These are phyloP conservation scores for Chamaenerion angustifolium DNA, from an alignment of 345 rosid species.

Conservation along the genomic window DNA sequence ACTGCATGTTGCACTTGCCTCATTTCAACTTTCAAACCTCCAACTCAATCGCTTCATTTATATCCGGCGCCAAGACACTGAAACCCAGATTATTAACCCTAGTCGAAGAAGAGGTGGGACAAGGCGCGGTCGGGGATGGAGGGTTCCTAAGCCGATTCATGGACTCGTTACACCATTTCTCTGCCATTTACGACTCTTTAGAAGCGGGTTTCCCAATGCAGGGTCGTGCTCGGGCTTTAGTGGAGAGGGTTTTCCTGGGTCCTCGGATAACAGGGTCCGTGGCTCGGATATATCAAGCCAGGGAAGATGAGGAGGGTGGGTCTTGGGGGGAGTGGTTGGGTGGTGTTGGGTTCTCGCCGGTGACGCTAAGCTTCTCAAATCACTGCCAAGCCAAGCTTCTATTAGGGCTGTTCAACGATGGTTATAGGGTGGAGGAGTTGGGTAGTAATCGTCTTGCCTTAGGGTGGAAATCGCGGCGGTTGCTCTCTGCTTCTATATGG, in stretches of 20 bases:
- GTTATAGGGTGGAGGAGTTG: constrained; percentile 58
- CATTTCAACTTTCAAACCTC: constrained; percentile 45
- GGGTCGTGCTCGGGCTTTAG: constrained; percentile 41
- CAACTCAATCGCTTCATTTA: constrained; percentile 44
- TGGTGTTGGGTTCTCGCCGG: constrained; percentile 28
- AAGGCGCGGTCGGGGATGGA: constrained; percentile 19
- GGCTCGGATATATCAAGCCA: constrained; percentile 26
- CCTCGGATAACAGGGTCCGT: constrained; percentile 51
- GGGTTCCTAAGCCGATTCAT: constrained; percentile 58
- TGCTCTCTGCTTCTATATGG: constrained; percentile 80
- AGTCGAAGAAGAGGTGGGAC: constrained; percentile 62
- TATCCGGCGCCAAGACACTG: constrained; percentile 37
- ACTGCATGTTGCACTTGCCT: constrained; percentile 73
- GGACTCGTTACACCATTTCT: constrained; percentile 76
- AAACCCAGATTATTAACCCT: constrained; percentile 44
- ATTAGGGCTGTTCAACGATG: constrained; percentile 64
- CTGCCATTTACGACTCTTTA: constrained; percentile 69
- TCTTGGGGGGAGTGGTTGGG: constrained; percentile 43
- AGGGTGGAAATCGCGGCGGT: constrained; percentile 73
- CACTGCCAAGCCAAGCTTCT: constrained; percentile 78
- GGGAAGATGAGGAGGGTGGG: constrained; percentile 17
- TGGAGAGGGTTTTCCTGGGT: constrained; percentile 55
- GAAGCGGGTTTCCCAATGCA: constrained; percentile 71
- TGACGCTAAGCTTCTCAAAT: constrained; percentile 57
- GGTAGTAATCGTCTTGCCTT: constrained; percentile 45